phyloP scores from a whole-genome alignment of 345 rosid species.

The Microcos paniculata region DNA sequence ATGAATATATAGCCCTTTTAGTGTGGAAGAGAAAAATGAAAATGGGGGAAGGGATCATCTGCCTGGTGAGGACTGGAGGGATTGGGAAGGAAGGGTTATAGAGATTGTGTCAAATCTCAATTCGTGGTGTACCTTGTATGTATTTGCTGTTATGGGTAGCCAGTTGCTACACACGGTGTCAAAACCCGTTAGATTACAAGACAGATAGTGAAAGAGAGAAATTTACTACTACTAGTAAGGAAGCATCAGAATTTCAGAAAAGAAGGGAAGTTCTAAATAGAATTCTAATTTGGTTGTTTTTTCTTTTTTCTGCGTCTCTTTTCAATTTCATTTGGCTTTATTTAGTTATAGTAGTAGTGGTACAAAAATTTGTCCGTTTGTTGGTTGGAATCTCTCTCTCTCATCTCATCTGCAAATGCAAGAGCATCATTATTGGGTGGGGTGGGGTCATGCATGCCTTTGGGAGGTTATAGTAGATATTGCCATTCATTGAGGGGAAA shows the following conservation, averaged over 20 bases:
- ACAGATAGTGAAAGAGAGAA: not conserved
- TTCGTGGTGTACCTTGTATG: not conserved
- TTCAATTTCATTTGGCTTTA: too few species aligned
- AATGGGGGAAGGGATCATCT: not conserved
- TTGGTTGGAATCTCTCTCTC: not conserved
- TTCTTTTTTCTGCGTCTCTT: not conserved
- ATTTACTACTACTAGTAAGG: not conserved
- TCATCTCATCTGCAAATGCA: not conserved
- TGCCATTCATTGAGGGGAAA: conserved; percentile 16
- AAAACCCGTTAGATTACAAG: conserved; percentile 18
- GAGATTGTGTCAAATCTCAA: not conserved
- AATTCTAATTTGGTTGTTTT: not conserved
- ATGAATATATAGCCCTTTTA: not conserved
- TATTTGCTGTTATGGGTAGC: conserved; percentile 12
- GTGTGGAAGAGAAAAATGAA: not conserved
- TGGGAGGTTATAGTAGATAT: not conserved
- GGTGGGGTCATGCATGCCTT: conserved; percentile 7
- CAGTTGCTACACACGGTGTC: conserved; percentile 18
- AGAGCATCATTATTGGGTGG: not conserved
- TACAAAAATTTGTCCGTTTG: conserved; percentile 13
- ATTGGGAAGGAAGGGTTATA: not conserved
- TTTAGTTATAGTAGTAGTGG: not conserved
- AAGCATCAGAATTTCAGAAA: conserved; percentile 1
- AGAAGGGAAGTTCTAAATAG: conserved; percentile 1
- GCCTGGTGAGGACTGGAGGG: not conserved